Base-by-base conservation (phyloP, 2,329 filamentous ascomycete genomes). In the Xylaria hypoxylon region DNA sequence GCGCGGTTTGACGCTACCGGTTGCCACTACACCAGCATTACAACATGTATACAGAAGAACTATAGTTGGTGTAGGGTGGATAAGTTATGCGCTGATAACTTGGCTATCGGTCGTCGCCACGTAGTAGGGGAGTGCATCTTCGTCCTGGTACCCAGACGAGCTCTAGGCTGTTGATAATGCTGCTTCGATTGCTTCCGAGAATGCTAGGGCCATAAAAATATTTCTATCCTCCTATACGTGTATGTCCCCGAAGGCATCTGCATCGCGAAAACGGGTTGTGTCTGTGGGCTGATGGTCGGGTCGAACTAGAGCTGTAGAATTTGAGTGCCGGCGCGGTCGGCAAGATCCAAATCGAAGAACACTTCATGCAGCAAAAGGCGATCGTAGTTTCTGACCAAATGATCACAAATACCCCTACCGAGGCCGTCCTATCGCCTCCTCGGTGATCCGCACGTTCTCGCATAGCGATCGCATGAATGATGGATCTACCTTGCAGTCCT, bases 371-470 rank as follows among this genome's bases (percentile, higher is more conserved):
- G n/a, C 15, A 47, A 6, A 26, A 40, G 17, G n/a, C 19, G 15
- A n/a, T 19, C 6, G 13, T 22, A 28, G 19, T 17, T 7, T 24
- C 13, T 22, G 10, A 55, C 19, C n/a, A 3, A 59, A 31, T 5
- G 33, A 40, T 17, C 3, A n/a, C 51, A 45, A 24, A 33, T n/a
- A 42, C 2, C 8, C 38, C 60, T 47, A 69, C 63, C 45, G 33
- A n/a, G 42, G 52, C 3, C 58, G 31, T 52, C 63, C 61, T 45
- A 69, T 44, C 42, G 70, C 63, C 67, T 81, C 80, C 71, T 83
- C 81, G 24, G 77, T 76, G 26, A 77, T 77, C 19, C 80, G 78
- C 48, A 83, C 81, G 35, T 65, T 65, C 42, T 69, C 60, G n/a
- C 68, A 69, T 10, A 69, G 42, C 44, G 80, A 76, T 40, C 80